Evolutionary conservation across 306 rosid genomes (phyloP), one percentile per base, ranked within the genome.

Genomic region (Medicago lupulina): DNA sequence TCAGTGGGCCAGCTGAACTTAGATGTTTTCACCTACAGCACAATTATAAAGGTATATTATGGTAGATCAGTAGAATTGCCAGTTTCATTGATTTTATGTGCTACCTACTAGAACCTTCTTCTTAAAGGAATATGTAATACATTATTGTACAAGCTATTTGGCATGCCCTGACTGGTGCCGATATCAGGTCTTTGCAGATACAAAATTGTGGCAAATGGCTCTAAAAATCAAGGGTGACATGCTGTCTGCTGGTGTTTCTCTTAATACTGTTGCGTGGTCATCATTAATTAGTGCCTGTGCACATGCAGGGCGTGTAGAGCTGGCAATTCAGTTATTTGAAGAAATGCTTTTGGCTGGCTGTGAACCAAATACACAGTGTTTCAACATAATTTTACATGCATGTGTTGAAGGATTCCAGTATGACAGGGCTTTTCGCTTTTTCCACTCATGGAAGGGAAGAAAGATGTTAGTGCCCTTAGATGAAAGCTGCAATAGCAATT

Each of bases 1-100:
- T 91, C 92, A 25, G 75, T 62, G 23, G 96, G 95, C 80, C 81
- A 76, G 73, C 77, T 95, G 83, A 95, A 92, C 78, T 81, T 92
- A 88, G 95, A 92, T 80, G 95, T 92, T 83, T 95, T 92, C 84
- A 95, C 98, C 60, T 95, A 95, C 95, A 92, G 98, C 88, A 95
- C 98, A 39, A 88, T 95, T 75, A 86, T 92, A 70, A 95, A 95
- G 98, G 97, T 92, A 86, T 55, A 62, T 82, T 39, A 15, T 59
- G 41, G 28, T 41, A 36, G 43, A 77, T 77, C 69, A 47, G 74
- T 63, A 79, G 6, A 67, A 67, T 73, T 28, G 8, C 76, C 67
- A 51, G 41, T 73, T 67, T 76, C 61, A 49, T 64, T 73, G 74
- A 68, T 72, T 23, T 76, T 71, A 58, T 60, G 4, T 55, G 34